Evolutionary conservation across 208 protist species (phyloP), one percentile per base, ranked within the genome.

Genomic region (Trypanosoma congolense): DNA sequence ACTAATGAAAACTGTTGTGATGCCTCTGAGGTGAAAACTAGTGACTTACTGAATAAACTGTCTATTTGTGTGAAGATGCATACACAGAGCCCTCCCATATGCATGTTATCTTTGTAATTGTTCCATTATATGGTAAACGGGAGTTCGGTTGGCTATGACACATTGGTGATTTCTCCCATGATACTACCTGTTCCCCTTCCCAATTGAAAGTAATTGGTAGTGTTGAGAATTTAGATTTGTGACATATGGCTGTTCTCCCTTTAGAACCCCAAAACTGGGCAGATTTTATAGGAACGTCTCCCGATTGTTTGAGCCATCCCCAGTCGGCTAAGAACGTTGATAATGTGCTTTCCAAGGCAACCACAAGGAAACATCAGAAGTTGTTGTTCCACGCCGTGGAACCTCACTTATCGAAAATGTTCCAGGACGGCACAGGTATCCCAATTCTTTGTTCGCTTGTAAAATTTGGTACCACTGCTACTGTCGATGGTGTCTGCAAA

Each of bases 401-500:
- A 19, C 71, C 67, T 0, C 75, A 80, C 55, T 59, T 87, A 2
- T 21, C 47, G 25, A 61, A 72, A 10, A 76, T 94, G 67, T 40
- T 90, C 25, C 56, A 66, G 0, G 65, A 75, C 31, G 18, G 21
- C 5, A 31, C 56, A 22, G 78, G 80, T 10, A 69, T 87, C 26
- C 74, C 71, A 16, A 83, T 94, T 46, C 56, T 94, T 28, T 78
- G 65, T 12, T 70, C 83, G 14, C 65, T 94, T 47, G 75, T 94
- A 24, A 67, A 73, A 21, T 91, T 83, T 66, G 83, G 87, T 36
- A 94, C 87, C 14, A 36, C 61, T 3, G 41, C 42, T 1, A 91
- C 87, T 24, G 79, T 94, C 12, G 67, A 89, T 21, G 42, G 50
- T 8, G 24, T 94, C 10, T 28, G 69, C 18, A 46, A 46, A 19